Conservation (phyloP, 1,284 basidiomycete species). For the Trichosporon ovoides region DNA sequence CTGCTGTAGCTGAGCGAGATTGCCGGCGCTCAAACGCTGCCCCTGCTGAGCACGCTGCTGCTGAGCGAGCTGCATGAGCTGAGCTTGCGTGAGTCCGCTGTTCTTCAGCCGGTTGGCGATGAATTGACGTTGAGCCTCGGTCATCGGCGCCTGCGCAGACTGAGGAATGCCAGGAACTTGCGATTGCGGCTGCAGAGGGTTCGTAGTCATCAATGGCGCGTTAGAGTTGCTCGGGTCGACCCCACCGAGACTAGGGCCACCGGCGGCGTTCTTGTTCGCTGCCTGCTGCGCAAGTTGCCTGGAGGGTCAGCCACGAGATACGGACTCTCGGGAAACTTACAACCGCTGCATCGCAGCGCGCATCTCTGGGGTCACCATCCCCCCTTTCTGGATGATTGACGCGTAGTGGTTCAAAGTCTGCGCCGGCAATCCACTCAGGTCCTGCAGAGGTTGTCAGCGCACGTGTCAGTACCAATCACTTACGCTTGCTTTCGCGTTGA, state of each 20-base stretch:
- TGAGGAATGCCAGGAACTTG: constrained; percentile 1
- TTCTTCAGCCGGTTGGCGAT: constrained; percentile 9
- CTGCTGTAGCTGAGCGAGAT: constrained; percentile 16
- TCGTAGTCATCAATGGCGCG: constrained; percentile 9
- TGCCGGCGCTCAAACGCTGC: constrained; percentile 1
- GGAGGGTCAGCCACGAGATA: background rate
- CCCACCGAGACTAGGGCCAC: background rate
- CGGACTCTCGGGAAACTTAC: background rate
- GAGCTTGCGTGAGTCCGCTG: constrained; percentile 9
- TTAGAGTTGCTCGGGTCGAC: background rate
- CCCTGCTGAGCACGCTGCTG: constrained; percentile 10
- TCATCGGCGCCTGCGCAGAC: background rate
- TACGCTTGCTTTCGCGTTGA: constrained; percentile 11
- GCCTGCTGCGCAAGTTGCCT: constrained; percentile 12
- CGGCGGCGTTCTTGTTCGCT: constrained; percentile 9
- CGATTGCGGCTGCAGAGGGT: constrained; percentile 1
- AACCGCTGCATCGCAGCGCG: constrained; percentile 12
- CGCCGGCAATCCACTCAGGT: constrained; percentile 8
- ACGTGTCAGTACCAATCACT: background rate
- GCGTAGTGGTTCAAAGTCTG: constrained; percentile 16
- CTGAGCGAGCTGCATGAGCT: constrained; percentile 4
- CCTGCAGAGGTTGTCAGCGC: constrained; percentile 9
- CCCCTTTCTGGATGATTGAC: constrained; percentile 8
- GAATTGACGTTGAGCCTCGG: constrained; percentile 3
- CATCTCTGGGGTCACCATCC: constrained; percentile 15